Evolutionary conservation across 306 rosid genomes (phyloP).

Genomic region (Prunus armeniaca): DNA sequence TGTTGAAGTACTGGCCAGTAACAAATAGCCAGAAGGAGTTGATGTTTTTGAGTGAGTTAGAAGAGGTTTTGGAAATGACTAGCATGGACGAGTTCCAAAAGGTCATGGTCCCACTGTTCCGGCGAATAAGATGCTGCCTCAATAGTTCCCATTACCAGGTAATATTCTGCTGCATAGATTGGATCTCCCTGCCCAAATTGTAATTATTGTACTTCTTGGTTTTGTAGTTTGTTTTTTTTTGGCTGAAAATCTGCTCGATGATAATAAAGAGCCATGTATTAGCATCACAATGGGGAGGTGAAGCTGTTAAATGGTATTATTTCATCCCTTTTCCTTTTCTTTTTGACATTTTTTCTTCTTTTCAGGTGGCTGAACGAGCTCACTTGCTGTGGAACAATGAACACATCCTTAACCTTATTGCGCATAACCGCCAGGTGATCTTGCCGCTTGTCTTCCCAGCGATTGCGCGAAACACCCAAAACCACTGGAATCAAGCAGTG

Average conservation of each 20-base stretch:
- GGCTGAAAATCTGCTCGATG: neutral
- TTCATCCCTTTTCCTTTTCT: neutral
- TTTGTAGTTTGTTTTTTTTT: neutral
- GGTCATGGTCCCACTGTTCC: conserved; percentile 79
- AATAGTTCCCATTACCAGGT: conserved; percentile 96
- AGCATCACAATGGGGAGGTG: neutral
- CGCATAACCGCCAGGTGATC: conserved; percentile 79
- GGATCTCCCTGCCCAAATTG: neutral
- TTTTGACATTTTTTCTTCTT: neutral
- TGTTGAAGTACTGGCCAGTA: conserved; percentile 92
- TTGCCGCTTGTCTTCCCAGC: conserved; percentile 88
- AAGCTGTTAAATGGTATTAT: neutral
- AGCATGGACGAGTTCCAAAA: conserved; percentile 82
- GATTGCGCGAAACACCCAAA: conserved; percentile 67
- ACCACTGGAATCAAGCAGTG: conserved; percentile 96
- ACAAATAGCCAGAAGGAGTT: conserved; percentile 98
- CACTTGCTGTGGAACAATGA: conserved; percentile 97
- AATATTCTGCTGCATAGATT: conserved; percentile 3
- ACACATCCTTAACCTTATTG: conserved; percentile 69
- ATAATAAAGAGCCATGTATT: neutral
- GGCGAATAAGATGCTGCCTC: conserved; percentile 67
- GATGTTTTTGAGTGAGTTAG: conserved; percentile 93
- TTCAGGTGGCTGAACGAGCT: conserved; percentile 92
- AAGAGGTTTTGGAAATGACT: conserved; percentile 91
- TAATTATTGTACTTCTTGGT: neutral